Conservation (phyloP, 805 yeast genomes). For the Metschnikowia vanudenii region DNA sequence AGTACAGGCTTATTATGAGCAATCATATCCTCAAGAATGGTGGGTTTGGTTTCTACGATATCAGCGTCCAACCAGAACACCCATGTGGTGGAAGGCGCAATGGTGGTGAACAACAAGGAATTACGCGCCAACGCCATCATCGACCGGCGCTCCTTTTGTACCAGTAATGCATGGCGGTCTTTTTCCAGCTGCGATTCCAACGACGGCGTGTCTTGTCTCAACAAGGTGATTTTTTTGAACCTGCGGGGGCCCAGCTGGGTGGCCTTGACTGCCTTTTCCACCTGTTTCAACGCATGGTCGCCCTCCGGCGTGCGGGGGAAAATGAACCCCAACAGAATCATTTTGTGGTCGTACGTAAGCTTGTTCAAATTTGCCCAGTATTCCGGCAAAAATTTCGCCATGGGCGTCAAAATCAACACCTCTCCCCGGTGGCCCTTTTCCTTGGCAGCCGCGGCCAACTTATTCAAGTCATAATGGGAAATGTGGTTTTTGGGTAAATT, state of each 20-base stretch:
- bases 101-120: conserved; percentile 82
- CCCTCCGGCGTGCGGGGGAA: conserved; percentile 83
- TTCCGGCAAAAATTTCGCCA: conserved; percentile 78
- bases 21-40: conserved; percentile 83
- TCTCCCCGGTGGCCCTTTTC: conserved; percentile 77
- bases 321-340: conserved; percentile 87
- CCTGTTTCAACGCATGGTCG: conserved; percentile 65
- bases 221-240: conserved; percentile 79
- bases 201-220: conserved; percentile 87
- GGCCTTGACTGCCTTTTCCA: conserved; percentile 73
- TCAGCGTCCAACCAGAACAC: conserved; percentile 96
- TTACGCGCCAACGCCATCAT: conserved; percentile 95
- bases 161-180: conserved; percentile 83
- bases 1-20: conserved; percentile 81
- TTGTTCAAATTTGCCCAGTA: conserved; percentile 84
- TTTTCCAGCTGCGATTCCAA: conserved; percentile 74
- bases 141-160: conserved; percentile 84
- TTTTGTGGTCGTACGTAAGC: conserved; percentile 78
- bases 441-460: conserved; percentile 65
- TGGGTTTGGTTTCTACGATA: conserved; percentile 81
- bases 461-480: conserved; percentile 81
- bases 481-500: conserved; percentile 71
- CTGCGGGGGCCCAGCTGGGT: conserved; percentile 64
- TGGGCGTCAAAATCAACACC: conserved; percentile 84
- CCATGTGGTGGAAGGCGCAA: conserved; percentile 92